Evolutionary conservation across 2,329 filamentous ascomycete genomes (phyloP).

Genomic region (Xylariales sp.): DNA sequence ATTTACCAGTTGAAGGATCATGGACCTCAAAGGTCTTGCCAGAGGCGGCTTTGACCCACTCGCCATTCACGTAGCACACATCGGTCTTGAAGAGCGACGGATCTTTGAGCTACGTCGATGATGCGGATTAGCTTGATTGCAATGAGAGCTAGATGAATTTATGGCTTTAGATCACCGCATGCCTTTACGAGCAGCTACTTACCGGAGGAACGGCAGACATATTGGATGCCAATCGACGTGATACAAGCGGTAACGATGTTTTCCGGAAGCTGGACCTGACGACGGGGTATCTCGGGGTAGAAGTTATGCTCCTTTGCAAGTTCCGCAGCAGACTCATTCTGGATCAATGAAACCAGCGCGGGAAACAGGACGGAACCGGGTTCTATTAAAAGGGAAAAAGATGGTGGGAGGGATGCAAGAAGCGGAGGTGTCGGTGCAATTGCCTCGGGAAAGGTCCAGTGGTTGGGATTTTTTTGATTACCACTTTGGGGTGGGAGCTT

Average conservation of each 20-base stretch:
- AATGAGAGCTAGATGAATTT: not conserved
- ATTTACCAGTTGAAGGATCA: conserved; percentile 76
- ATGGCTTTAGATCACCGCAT: no score
- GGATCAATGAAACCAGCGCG: conserved; percentile 4
- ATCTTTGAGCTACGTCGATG: conserved; percentile 60
- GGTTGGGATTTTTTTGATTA: no score
- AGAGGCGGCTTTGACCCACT: conserved; percentile 83
- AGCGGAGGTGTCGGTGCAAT: no score
- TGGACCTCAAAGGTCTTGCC: conserved; percentile 88
- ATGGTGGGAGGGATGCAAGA: conserved; percentile 2
- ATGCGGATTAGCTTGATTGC: conserved; percentile 6
- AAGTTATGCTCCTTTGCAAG: conserved; percentile 17
- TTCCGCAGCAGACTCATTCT: conserved; percentile 21
- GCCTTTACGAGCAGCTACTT: not conserved
- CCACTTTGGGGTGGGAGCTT: no score
- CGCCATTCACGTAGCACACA: conserved; percentile 81
- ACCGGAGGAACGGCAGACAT: conserved; percentile 16
- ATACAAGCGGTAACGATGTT: conserved; percentile 21
- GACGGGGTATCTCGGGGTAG: conserved; percentile 16
- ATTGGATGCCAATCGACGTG: conserved; percentile 22
- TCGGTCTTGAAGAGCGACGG: conserved; percentile 79
- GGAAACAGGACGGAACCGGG: not conserved
- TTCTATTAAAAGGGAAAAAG: conserved; percentile 2
- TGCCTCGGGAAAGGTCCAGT: no score
- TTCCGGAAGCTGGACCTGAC: conserved; percentile 22